Base-by-base conservation (phyloP, 2,329 filamentous ascomycete genomes). In the Septoria petroselini region DNA sequence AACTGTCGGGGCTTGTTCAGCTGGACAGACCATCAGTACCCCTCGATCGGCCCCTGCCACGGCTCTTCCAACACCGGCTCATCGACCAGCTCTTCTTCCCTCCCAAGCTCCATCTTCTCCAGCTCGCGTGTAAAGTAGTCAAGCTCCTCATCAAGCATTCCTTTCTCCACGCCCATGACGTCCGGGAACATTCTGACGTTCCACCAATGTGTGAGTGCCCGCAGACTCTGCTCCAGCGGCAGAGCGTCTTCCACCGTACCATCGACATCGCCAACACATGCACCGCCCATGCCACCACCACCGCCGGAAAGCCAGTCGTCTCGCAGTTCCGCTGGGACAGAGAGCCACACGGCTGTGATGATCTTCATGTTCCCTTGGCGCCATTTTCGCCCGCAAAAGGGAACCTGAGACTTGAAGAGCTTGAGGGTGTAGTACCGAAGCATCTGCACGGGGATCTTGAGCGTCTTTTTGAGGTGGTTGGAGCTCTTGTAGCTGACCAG, bases 311-410 rank as follows among this genome's bases (percentile, higher is more conserved):
- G 78, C 91, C 93, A 97, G 71, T 96, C 93, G 65, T 98, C 93
- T 23, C 91, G 80, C 38, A 98, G 77, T 68, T 97, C 91, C 0
- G 91, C 91, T 6, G 90, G 80, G 65, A 91, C 95, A 71, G 95
- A 88, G 41, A 98, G 76, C 69, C 96, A 98, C 1, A 98, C 88
- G 3, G 91, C 90, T 0, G 93, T 98, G 65, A 98, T 98, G 64
- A 97, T 91, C 48, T 91, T 87, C 93, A 98, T 98, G 70, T 98
- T 97, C 61, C 84, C 84, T 73, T 97, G 93, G 11, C 93, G 84
- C 93, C 93, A 98, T 73, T 98, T 98, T 35, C 93, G 85, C 17
- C 93, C 91, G 69, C 91, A 97, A 75, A 95, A 98, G 1, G 93
- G 93, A 3, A 98, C 93, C 70, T 98, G 93, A 53, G 90, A 93